These are phyloP conservation scores for Cytospora piceicola DNA, from an alignment of 2,329 filamentous ascomycete genomes.

Conservation along the genomic window DNA sequence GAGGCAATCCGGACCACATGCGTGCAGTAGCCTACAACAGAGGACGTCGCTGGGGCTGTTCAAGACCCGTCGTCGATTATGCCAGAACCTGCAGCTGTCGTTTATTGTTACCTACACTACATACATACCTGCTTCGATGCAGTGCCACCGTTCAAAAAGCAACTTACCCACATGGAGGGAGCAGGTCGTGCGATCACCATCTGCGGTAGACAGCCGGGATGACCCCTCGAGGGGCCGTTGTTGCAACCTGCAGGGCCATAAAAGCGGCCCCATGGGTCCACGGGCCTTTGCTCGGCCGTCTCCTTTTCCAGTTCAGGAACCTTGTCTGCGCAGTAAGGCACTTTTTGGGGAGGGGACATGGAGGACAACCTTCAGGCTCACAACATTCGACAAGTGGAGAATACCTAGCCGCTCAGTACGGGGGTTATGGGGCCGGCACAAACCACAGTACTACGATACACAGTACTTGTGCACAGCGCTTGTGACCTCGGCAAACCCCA, in stretches of 20 bases:
- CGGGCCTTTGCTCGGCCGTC: conserved; percentile 25
- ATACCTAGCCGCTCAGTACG: conserved; percentile 22
- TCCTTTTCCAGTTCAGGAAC: conserved; percentile 24
- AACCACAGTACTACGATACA: conserved; percentile 3
- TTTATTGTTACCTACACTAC: conserved; percentile 5
- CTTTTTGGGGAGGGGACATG: not conserved
- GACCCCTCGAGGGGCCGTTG: conserved; percentile 23
- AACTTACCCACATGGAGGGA: conserved; percentile 21
- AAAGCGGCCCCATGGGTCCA: conserved; percentile 29
- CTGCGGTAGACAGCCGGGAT: conserved; percentile 17
- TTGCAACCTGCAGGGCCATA: conserved; percentile 30
- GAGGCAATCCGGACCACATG: not conserved
- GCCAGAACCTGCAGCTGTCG: conserved; percentile 11
- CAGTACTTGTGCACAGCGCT: conserved; percentile 13
- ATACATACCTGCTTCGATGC: conserved; percentile 8
- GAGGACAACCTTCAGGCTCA: conserved; percentile 22
- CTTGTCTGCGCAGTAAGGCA: conserved; percentile 16
- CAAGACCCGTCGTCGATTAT: conserved; percentile 6
- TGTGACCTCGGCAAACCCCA: conserved; percentile 25
- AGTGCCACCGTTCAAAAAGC: conserved; percentile 22
- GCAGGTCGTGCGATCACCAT: conserved; percentile 16
- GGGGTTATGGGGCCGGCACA: conserved; percentile 19
- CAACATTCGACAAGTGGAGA: conserved; percentile 27
- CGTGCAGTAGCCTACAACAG: not conserved
- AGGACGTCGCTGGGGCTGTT: not conserved